Evolutionary conservation across 257 asterid species (phyloP), one percentile per base, ranked within the genome.

Genomic region (Prunella vulgaris): DNA sequence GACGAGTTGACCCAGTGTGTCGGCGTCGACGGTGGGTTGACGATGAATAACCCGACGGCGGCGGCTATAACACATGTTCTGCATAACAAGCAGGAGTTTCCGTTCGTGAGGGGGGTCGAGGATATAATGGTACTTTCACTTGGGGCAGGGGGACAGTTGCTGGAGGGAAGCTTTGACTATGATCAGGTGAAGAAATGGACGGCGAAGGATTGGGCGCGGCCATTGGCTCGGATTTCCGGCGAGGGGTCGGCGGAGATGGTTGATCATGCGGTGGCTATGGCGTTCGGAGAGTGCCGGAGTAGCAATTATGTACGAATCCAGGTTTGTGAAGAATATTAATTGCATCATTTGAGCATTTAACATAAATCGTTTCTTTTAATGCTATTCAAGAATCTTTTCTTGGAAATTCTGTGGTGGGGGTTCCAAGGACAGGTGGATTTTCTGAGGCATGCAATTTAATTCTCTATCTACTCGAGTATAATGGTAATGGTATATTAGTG

Each of bases 51-150:
- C 56, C 97, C 96, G 4, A 84, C 99, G 35, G 90, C 97, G 33
- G 99, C 99, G 64, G 97, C 99, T 30, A 89, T 94, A 15, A 94
- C 99, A 10, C 99, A 94, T 83, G 99, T 94, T 73, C 88, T 94
- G 49, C 93, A 91, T 44, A 94, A 94, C 80, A 94, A 89, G 66
- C 93, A 94, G 70, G 99, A 94, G 77, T 94, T 94, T 40, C 98
- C 99, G 9, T 86, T 87, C 51, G 99, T 89, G 67, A 77, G 97
- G 53, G 98, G 97, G 1, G 96, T 91, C 30, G 99, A 94, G 95
- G 98, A 94, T 59, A 84, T 94, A 79, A 70, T 94, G 80, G 99
- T 94, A 42, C 97, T 94, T 86, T 94, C 99, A 0, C 83, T 94
- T 0, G 99, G 99, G 18, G 81, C 96, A 15, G 98, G 96, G 32